Evolutionary conservation across 805 yeast species (phyloP).

Genomic region (Candida fluviatilis): DNA sequence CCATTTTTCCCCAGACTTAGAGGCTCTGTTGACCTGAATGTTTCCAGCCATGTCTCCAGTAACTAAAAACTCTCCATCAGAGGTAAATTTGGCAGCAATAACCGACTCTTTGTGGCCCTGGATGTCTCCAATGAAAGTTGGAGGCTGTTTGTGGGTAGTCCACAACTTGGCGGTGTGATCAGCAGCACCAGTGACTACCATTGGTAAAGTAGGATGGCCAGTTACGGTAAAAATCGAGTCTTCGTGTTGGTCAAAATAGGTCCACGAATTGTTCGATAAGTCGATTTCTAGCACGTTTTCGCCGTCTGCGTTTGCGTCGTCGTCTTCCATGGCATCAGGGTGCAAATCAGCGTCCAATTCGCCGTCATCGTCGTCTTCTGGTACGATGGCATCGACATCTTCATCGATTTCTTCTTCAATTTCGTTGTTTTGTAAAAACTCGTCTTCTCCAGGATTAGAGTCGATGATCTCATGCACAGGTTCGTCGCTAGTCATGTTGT

Average conservation of each 20-base stretch:
- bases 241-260: constrained; percentile 84
- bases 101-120: constrained; percentile 87
- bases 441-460: constrained; percentile 26
- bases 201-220: constrained; percentile 78
- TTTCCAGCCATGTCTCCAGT: constrained; percentile 96
- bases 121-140: constrained; percentile 72
- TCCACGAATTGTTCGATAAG: constrained; percentile 81
- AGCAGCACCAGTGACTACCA: constrained; percentile 93
- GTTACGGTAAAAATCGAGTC: constrained; percentile 86
- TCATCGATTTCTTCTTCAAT: constrained; percentile 31
- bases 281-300: constrained; percentile 66
- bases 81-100: constrained; percentile 75
- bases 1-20: constrained; percentile 84
- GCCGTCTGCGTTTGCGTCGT: constrained; percentile 25
- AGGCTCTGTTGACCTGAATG: constrained; percentile 65
- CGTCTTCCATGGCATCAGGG: constrained; percentile 29
- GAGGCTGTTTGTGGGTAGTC: constrained; percentile 88
- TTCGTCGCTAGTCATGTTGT: neutral
- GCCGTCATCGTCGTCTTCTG: constrained; percentile 31
- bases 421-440: constrained; percentile 23
- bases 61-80: constrained; percentile 73
- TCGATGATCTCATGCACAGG: neutral
- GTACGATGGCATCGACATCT: constrained; percentile 29
- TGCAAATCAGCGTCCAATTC: constrained; percentile 21
- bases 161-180: constrained; percentile 86